Conservation (phyloP, 176 grass and related monocot species). For the Hyparrhenia diplandra region DNA sequence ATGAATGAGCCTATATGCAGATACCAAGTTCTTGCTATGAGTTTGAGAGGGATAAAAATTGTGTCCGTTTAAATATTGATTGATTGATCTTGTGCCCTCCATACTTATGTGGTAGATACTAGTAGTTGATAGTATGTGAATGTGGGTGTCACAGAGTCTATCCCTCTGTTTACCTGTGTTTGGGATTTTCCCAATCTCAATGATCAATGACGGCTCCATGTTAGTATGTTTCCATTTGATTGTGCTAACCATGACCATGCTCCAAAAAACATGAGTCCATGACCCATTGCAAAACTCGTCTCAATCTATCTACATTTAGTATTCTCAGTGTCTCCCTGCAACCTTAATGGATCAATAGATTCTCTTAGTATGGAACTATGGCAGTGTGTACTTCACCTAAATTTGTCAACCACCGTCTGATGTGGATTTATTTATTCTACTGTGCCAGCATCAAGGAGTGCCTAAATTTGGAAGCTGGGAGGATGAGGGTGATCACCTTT, state of each 20-base stretch:
- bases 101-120: not conserved
- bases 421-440: constrained; percentile 12
- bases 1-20: too few species aligned
- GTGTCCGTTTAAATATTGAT: not conserved
- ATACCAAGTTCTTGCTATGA: not conserved
- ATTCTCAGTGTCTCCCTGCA: not conserved
- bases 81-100: not conserved
- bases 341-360: not conserved
- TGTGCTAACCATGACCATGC: not conserved
- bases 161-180: not conserved
- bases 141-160: not conserved
- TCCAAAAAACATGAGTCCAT: too few species aligned
- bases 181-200: not conserved
- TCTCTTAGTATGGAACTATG: not conserved
- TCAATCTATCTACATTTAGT: not conserved
- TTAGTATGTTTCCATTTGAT: not conserved
- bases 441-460: constrained; percentile 48
- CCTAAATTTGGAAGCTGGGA: constrained; percentile 90
- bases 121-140: not conserved
- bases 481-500: constrained; percentile 41
- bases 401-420: not conserved
- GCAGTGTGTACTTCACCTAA: not conserved
- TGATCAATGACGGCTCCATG: not conserved
- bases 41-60: not conserved
- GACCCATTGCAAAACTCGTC: too few species aligned